These are phyloP conservation scores for Bruguiera gymnorhiza DNA, from an alignment of 345 rosid species.

Conservation along the genomic window DNA sequence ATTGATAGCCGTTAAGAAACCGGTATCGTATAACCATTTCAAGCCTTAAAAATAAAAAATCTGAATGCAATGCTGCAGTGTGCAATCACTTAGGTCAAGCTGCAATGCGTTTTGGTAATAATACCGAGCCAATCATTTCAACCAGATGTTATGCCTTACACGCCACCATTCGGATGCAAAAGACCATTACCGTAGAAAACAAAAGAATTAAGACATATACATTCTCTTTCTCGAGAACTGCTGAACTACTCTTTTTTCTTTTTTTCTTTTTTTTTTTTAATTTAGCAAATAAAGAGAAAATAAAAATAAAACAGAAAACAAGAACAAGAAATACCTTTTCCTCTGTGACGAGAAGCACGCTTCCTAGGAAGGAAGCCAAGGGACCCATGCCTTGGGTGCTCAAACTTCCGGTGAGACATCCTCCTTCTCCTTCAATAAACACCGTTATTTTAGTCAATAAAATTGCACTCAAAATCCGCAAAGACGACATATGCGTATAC, in stretches of 20 bases:
- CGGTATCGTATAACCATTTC: neutral
- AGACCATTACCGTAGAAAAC: too few species aligned
- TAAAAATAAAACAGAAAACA: neutral
- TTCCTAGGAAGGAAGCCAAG: constrained; percentile 92
- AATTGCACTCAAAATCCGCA: neutral
- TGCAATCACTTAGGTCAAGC: neutral
- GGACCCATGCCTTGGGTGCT: constrained; percentile 94
- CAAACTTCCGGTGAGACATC: constrained; percentile 95
- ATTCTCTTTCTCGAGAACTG: neutral
- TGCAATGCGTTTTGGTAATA: too few species aligned
- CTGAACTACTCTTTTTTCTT: too few species aligned
- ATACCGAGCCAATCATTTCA: too few species aligned
- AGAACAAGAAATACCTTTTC: constrained; percentile 45
- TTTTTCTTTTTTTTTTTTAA: too few species aligned
- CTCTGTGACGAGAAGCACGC: constrained; percentile 82
- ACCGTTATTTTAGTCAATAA: neutral
- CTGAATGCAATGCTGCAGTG: neutral
- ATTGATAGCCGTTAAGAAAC: neutral
- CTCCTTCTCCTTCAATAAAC: constrained; percentile 24
- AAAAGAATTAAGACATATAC: neutral
- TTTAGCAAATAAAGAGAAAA: too few species aligned
- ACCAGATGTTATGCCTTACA: too few species aligned
- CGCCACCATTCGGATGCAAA: too few species aligned
- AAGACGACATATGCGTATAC: neutral
- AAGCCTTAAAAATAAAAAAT: neutral